phyloP scores from a whole-genome alignment of 1,284 basidiomycete species.

The Clitocybe nebularis region DNA sequence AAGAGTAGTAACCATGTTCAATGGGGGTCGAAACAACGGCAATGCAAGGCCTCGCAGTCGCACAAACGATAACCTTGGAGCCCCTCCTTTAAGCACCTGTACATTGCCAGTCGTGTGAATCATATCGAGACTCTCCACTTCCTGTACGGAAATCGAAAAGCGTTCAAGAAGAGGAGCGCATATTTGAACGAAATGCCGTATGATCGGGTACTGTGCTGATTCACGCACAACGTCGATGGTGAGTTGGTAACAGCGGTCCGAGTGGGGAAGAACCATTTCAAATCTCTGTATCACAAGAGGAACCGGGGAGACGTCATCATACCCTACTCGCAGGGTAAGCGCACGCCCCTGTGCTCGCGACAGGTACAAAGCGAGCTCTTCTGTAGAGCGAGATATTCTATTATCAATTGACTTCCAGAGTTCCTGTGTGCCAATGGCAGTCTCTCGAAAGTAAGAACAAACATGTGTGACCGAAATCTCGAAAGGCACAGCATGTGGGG shows the following conservation, averaged over 20 bases:
- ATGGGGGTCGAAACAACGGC: slow-evolving; percentile 33
- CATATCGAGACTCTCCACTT: slow-evolving; percentile 17
- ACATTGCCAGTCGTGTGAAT: slow-evolving; percentile 9
- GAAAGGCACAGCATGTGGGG: slow-evolving; percentile 19
- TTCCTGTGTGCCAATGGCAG: slow-evolving; percentile 30
- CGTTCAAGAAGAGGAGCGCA: slow-evolving; percentile 28
- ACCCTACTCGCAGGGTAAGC: slow-evolving; percentile 31
- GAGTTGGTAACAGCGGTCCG: slow-evolving; percentile 33
- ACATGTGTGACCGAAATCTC: slow-evolving; percentile 37
- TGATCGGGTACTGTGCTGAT: slow-evolving; percentile 20
- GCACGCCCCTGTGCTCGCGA: slow-evolving; percentile 27
- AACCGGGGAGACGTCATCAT: slow-evolving; percentile 7
- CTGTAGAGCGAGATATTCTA: slow-evolving; percentile 17
- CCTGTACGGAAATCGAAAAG: slow-evolving; percentile 32
- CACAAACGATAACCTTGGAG: slow-evolving; percentile 30
- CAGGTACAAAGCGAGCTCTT: slow-evolving; percentile 29
- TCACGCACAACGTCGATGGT: slow-evolving; percentile 26
- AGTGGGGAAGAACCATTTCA: slow-evolving; percentile 25
- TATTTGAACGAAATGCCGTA: slow-evolving; percentile 24
- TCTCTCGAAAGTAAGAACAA: slow-evolving; percentile 30
- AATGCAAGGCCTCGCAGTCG: slow-evolving; percentile 40
- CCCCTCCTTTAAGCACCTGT: slow-evolving; percentile 26
- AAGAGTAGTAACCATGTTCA: slow-evolving; percentile 33
- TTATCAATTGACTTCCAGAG: slow-evolving; percentile 38
- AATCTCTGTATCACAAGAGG: slow-evolving; percentile 21